Percentiles rank a stretch among this genome's conserved stretches.
phyloP scores from a whole-genome alignment of 371 early-diverging fungal genomes.

The Dentiscutata heterogama region DNA sequence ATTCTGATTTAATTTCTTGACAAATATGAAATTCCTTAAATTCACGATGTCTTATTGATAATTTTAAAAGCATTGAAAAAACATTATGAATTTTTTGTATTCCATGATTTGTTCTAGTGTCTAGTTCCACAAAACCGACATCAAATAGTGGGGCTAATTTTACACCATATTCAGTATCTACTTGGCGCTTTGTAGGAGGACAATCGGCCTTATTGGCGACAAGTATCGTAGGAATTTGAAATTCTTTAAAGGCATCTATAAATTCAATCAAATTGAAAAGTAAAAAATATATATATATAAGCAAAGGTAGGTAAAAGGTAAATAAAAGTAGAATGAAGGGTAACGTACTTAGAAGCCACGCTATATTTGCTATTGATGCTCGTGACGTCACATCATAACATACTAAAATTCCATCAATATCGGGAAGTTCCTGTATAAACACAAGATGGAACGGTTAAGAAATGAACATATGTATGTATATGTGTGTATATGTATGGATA shows the following conservation, averaged over 20 bases:
- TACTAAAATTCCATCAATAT: constrained; percentile 24
- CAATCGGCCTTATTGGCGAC: constrained; percentile 19
- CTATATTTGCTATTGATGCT: constrained; percentile 29
- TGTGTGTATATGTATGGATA: too few species aligned
- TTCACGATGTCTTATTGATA: constrained; percentile 19
- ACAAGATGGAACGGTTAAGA: neutral
- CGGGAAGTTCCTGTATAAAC: neutral
- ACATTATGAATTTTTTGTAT: constrained; percentile 29
- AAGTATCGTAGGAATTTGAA: constrained; percentile 27
- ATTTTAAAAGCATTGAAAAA: constrained; percentile 28
- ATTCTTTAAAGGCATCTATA: constrained; percentile 29
- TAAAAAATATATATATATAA: too few species aligned
- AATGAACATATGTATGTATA: too few species aligned
- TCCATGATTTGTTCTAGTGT: neutral
- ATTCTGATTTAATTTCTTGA: neutral
- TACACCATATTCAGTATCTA: constrained; percentile 2
- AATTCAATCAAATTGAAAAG: neutral
- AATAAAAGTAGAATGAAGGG: too few species aligned
- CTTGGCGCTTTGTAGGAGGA: constrained; percentile 18
- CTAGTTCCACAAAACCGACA: constrained; percentile 32
- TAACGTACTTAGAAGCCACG: constrained; percentile 27
- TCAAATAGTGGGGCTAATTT: constrained; percentile 8
- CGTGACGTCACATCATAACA: constrained; percentile 16
- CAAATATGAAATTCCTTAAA: neutral
- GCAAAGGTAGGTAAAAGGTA: too few species aligned